phyloP scores from a whole-genome alignment of 306 rosid genomes.

The Argentina anserina region DNA sequence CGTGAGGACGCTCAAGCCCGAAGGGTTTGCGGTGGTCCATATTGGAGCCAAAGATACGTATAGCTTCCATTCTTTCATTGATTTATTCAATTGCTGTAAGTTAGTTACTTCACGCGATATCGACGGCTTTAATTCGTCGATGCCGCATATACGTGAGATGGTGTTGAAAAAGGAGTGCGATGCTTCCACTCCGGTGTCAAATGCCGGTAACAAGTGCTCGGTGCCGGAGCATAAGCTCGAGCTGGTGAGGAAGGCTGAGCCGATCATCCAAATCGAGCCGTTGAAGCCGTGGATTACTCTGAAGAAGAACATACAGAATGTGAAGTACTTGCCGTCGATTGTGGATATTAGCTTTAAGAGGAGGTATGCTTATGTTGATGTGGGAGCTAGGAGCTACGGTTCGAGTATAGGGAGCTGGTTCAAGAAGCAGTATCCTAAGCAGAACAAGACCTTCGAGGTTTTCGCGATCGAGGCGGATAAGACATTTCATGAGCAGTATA shows the following conservation, averaged over 20 bases:
- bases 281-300: conserved; percentile 89
- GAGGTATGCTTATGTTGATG: conserved; percentile 85
- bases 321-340: conserved; percentile 74
- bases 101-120: conserved; percentile 60
- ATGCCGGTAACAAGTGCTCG: conserved; percentile 50
- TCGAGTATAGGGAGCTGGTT: conserved; percentile 98
- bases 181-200: conserved; percentile 19
- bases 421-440: conserved; percentile 93
- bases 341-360: conserved; percentile 82
- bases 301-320: conserved; percentile 70
- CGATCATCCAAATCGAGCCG: conserved; percentile 69
- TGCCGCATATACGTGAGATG: conserved; percentile 67
- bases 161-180: conserved; percentile 55
- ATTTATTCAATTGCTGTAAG: conserved; percentile 72
- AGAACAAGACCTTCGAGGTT: conserved; percentile 84
- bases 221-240: conserved; percentile 69
- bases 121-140: conserved; percentile 56
- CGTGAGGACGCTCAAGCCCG: conserved; percentile 63
- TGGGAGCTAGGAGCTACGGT: conserved; percentile 93
- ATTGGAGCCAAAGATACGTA: conserved; percentile 69
- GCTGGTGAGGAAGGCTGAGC: conserved; percentile 68
- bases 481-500: conserved; percentile 73
- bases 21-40: conserved; percentile 88
- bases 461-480: conserved; percentile 91
- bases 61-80: conserved; percentile 85